phyloP scores from a whole-genome alignment of 345 rosid species.

The Eucalyptus tenuipes region DNA sequence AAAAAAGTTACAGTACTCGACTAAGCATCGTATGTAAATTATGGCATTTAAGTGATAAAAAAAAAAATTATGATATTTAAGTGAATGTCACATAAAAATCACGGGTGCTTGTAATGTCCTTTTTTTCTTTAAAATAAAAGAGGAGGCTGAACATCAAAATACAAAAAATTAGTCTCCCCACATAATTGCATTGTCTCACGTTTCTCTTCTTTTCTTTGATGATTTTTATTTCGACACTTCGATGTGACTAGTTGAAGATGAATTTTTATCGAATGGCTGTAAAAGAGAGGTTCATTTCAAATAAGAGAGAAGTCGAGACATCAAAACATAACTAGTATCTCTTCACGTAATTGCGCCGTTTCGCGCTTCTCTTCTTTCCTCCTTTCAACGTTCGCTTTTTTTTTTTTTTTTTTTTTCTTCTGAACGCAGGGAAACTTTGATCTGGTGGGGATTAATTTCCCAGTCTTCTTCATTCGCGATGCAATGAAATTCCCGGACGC shows the following conservation, averaged over 20 bases:
- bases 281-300: background rate
- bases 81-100: too few relatives aligned
- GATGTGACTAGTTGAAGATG: background rate
- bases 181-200: too few relatives aligned
- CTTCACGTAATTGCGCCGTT: background rate
- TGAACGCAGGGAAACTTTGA: conserved; percentile 85
- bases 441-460: conserved; percentile 97
- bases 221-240: background rate
- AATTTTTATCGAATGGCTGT: background rate
- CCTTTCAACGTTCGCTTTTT: background rate
- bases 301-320: background rate
- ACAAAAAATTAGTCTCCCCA: too few relatives aligned
- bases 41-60: too few relatives aligned
- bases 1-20: too few relatives aligned
- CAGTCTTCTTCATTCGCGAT: conserved; percentile 90
- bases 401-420: background rate
- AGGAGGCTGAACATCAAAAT: too few relatives aligned
- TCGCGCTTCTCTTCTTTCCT: background rate
- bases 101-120: accelerated
- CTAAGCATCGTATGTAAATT: too few relatives aligned
- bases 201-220: too few relatives aligned
- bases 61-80: too few relatives aligned
- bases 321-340: background rate
- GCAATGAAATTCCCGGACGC: conserved; percentile 95
- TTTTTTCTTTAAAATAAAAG: too few relatives aligned